Evolutionary conservation across 176 grass and related monocot genomes (phyloP).

Genomic region (Raddia distichophylla): DNA sequence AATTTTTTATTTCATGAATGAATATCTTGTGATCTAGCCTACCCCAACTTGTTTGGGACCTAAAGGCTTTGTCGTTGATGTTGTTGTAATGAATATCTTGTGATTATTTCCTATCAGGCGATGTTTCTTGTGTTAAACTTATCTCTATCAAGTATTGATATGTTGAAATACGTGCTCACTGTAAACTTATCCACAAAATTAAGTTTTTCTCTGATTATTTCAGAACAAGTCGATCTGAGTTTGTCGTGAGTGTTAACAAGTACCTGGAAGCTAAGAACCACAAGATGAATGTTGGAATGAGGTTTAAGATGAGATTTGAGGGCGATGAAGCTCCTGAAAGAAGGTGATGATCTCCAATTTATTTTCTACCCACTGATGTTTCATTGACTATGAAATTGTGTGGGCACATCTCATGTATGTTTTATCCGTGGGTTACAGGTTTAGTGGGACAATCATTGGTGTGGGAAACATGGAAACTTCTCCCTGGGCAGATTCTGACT

Average conservation of each 20-base stretch:
- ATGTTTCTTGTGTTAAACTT: slow-evolving; percentile 16
- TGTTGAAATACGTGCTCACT: neutral
- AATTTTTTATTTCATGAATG: neutral
- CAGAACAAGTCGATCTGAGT: slow-evolving; percentile 84
- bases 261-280: slow-evolving; percentile 78
- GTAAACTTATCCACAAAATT: slow-evolving; percentile 23
- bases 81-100: neutral
- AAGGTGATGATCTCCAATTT: slow-evolving; percentile 58
- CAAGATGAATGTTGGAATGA: slow-evolving; percentile 77
- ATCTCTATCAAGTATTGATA: neutral
- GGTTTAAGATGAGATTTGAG: slow-evolving; percentile 89
- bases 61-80: too few species aligned
- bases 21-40: neutral
- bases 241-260: slow-evolving; percentile 71
- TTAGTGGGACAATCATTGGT: slow-evolving; percentile 82
- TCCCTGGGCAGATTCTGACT: slow-evolving; percentile 72
- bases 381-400: slow-evolving; percentile 30
- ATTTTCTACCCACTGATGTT: slow-evolving; percentile 6
- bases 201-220: slow-evolving; percentile 24
- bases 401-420: slow-evolving; percentile 4
- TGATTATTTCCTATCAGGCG: neutral
- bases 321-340: slow-evolving; percentile 80
- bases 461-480: slow-evolving; percentile 60
- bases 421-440: slow-evolving; percentile 55
- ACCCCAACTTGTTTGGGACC: too few species aligned